Evolutionary conservation across 73 alveolate genomes (phyloP).

Genomic region (Durusdinium trenchii): DNA sequence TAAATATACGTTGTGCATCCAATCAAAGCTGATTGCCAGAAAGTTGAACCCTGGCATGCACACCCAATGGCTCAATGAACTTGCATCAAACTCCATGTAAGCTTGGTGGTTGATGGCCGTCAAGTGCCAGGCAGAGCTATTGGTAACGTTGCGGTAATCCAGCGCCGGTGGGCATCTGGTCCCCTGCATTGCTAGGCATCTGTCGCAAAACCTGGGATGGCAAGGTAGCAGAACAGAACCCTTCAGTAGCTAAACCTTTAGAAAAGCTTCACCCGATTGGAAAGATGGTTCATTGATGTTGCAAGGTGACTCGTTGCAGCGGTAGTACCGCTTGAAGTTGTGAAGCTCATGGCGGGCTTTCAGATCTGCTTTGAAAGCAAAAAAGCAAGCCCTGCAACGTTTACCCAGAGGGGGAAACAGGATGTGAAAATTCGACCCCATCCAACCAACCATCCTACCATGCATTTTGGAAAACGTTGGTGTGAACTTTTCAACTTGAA

Average conservation of each 20-base stretch:
- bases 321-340: not conserved
- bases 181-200: conserved; percentile 31
- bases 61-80: not conserved
- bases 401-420: not conserved
- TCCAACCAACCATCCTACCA: not conserved
- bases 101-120: not conserved
- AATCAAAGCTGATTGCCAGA: not conserved
- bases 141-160: not conserved
- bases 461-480: not conserved
- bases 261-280: not conserved
- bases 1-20: not conserved
- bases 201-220: conserved; percentile 10
- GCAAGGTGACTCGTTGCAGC: not conserved
- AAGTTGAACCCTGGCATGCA: not conserved
- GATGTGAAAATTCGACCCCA: no score
- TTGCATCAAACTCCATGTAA: not conserved
- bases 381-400: not conserved
- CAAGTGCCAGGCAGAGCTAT: not conserved
- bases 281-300: no score
- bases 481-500: not conserved
- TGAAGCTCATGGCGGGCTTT: conserved; percentile 15
- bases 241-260: no score
- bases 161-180: not conserved
- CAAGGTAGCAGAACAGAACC: not conserved
- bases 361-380: not conserved